Percentiles rank a stretch among this genome's conserved stretches.
Conservation (phyloP, 169 alveolate species). For the Perkinsus olseni region DNA sequence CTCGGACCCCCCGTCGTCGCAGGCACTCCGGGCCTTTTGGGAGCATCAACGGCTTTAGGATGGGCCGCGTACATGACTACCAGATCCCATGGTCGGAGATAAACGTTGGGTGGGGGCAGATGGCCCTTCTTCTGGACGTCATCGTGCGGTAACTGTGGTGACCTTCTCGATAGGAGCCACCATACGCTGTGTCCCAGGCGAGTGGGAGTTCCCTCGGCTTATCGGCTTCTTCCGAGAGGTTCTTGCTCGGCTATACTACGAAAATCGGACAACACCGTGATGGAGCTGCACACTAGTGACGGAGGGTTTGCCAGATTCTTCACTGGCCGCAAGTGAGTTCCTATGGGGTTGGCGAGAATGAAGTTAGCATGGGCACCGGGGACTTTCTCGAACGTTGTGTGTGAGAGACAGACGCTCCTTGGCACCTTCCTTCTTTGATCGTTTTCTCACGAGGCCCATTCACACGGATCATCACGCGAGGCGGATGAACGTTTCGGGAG, state of each 20-base stretch:
- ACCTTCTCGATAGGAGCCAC: background rate
- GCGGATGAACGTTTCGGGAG: too few species aligned
- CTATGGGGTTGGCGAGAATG: background rate
- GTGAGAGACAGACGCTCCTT: too few species aligned
- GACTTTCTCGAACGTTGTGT: too few species aligned
- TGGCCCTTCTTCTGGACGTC: conserved; percentile 35
- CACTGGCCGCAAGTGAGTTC: background rate
- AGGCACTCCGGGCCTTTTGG: background rate
- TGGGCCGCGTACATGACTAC: background rate
- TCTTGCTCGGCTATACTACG: conserved; percentile 21
- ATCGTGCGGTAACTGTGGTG: conserved; percentile 5
- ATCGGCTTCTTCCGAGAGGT: conserved; percentile 41
- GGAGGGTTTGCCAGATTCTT: background rate
- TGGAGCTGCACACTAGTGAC: background rate
- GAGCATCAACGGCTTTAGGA: background rate
- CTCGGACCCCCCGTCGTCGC: too few species aligned
- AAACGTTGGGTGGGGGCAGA: conserved; percentile 40
- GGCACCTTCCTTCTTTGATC: too few species aligned
- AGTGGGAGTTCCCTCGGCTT: conserved; percentile 10
- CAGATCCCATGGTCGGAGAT: conserved; percentile 30
- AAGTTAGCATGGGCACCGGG: too few species aligned
- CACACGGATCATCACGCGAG: too few species aligned
- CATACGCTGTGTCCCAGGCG: background rate
- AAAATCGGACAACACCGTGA: background rate
- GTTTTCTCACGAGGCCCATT: too few species aligned